A percentile compares a stretch with the other conserved stretches of the same genome.
Evolutionary conservation across 2,329 filamentous ascomycete species (phyloP).

Genomic region (Drechslerella stenobrocha): DNA sequence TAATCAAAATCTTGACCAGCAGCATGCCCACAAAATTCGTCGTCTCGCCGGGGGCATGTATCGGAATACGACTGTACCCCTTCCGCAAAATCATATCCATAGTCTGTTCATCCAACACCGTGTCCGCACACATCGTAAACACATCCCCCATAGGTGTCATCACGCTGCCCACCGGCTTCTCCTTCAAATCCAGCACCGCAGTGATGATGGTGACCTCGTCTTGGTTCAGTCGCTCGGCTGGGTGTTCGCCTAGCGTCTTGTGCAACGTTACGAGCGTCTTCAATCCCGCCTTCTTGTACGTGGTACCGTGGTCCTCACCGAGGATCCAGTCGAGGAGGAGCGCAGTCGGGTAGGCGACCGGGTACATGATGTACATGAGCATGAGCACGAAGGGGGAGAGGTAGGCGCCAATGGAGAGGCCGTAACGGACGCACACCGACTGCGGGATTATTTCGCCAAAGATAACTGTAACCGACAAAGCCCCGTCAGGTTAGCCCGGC

Average conservation of each 20-base stretch:
- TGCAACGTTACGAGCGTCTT: constrained; percentile 96
- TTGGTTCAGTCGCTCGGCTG: constrained; percentile 83
- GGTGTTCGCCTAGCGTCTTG: constrained; percentile 82
- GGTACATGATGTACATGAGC: constrained; percentile 90
- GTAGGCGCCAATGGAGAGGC: constrained; percentile 89
- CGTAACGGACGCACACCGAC: constrained; percentile 93
- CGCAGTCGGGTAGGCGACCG: constrained; percentile 89
- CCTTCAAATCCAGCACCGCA: constrained; percentile 91
- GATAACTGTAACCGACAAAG: constrained; percentile 68
- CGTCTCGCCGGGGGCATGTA: constrained; percentile 80
- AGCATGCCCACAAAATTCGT: constrained; percentile 97
- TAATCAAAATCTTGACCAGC: constrained; percentile 96
- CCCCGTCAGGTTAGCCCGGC: background rate
- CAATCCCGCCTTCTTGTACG: constrained; percentile 96
- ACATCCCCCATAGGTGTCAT: constrained; percentile 99
- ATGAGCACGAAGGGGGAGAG: constrained; percentile 78
- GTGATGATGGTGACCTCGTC: constrained; percentile 99
- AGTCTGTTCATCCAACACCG: constrained; percentile 85
- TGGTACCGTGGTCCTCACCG: constrained; percentile 90
- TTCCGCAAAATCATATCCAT: constrained; percentile 93
- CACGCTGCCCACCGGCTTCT: constrained; percentile 89
- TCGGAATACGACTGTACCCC: constrained; percentile 93
- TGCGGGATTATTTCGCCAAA: constrained; percentile 97
- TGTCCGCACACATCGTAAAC: constrained; percentile 94
- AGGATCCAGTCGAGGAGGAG: constrained; percentile 92